These are phyloP conservation scores for Phialophora verrucosa DNA, from an alignment of 2,329 filamentous ascomycete genomes.

Conservation along the genomic window DNA sequence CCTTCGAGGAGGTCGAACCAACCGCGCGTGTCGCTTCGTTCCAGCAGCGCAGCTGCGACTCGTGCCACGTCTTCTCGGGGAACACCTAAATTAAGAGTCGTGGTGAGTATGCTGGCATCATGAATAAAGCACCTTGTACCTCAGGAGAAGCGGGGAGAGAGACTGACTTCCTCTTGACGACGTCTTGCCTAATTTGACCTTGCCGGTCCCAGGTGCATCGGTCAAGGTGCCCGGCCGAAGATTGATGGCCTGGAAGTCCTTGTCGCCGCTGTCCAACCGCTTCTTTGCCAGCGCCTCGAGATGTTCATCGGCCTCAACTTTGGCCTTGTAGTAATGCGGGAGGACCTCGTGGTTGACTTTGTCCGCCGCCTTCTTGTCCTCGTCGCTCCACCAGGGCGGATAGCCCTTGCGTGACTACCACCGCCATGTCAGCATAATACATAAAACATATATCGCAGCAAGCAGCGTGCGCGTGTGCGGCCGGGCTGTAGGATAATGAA, in stretches of 20 bases:
- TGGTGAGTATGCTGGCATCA: background rate
- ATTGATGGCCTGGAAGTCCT: slow-evolving; percentile 56
- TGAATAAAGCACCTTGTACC: background rate
- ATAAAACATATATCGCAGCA: background rate
- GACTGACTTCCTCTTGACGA: slow-evolving; percentile 44
- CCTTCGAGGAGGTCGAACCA: slow-evolving; percentile 63
- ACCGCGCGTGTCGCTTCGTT: slow-evolving; percentile 55
- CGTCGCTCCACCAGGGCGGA: slow-evolving; percentile 59
- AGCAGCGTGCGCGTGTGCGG: background rate
- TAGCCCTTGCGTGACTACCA: slow-evolving; percentile 51
- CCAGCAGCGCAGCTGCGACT: slow-evolving; percentile 57
- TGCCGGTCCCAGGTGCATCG: slow-evolving; percentile 55
- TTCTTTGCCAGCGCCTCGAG: slow-evolving; percentile 54
- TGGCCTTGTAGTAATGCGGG: slow-evolving; percentile 60
- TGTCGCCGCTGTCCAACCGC: slow-evolving; percentile 40
- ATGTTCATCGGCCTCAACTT: slow-evolving; percentile 62
- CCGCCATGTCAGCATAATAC: too few relatives aligned
- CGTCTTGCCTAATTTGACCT: slow-evolving; percentile 57
- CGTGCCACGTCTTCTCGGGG: slow-evolving; percentile 59
- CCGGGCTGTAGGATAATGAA: background rate
- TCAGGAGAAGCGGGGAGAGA: background rate
- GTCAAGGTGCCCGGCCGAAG: slow-evolving; percentile 58
- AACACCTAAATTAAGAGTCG: slow-evolving; percentile 42
- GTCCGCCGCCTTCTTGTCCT: slow-evolving; percentile 53
- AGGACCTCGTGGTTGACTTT: slow-evolving; percentile 57